Base-by-base conservation (phyloP, 495 filamentous ascomycete genomes). In the Viridothelium virens region DNA sequence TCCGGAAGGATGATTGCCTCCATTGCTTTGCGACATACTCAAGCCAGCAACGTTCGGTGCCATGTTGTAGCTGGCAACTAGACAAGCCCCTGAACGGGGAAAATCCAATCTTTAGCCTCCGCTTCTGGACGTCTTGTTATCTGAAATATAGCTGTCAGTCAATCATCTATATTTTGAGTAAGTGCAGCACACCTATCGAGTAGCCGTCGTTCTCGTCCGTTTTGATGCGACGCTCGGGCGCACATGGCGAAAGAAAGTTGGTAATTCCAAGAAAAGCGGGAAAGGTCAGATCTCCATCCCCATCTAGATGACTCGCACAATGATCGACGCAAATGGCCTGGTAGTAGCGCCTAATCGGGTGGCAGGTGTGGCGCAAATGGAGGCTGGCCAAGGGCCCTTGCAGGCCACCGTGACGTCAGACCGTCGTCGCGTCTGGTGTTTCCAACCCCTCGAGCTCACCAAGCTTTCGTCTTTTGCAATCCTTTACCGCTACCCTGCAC, bases 1-100 rank as follows among this genome's bases (percentile, higher is more conserved):
- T 34, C 73, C 73, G 41, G 74, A 74, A 10, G 76, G 74, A 70
- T 78, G 75, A 44, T 71, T 65, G 39, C 67, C 72, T n/a, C 72
- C 70, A 59, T 10, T 59, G 53, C 71, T 72, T 18, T 74, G 73
- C 14, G 72, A 72, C 65, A 78, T 66, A 59, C 65, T 69, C 12
- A 76, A 64, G 25, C 76, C 76, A 11, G 72, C 73, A 14, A 34
- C 14, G 31, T 59, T 59, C 6, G n/a, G 53, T 31, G 53, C 53
- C 53, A 59, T 59, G 53, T 59, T 36, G 53, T 2, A 7, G 53
- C 7, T 9, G n/a, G 14, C 5, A 3, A 31, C 31, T 59, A 10
- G 11, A 2, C 25, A 18, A 59, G 53, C n/a, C 5, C 14, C 9
- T 25, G 25, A 25, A 25, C 25, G 25, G 25, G 25, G 5, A n/a